Evolutionary conservation across 129 eudicot species (phyloP).

Genomic region (Pseudognaphalium luteoalbum): DNA sequence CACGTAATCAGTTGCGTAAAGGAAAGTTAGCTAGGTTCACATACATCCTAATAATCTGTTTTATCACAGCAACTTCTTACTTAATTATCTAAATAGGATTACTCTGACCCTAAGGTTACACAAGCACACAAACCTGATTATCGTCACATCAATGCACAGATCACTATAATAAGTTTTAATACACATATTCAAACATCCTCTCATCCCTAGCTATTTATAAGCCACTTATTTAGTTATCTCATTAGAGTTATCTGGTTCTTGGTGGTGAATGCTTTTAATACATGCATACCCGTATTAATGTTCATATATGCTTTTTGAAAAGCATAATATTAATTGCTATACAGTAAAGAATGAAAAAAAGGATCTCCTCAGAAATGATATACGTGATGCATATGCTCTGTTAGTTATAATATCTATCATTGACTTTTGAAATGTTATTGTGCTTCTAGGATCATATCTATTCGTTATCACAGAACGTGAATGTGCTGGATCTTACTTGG

Average conservation of each 20-base stretch:
- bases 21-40: conserved; percentile 8
- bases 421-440: conserved; percentile 15
- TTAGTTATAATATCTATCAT: conserved; percentile 12
- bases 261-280: neutral
- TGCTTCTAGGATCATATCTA: conserved; percentile 68
- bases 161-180: too few relatives aligned
- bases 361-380: neutral
- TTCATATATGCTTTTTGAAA: neutral
- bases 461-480: conserved; percentile 77
- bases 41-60: neutral
- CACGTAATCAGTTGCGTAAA: neutral
- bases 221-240: neutral
- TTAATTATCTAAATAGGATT: neutral
- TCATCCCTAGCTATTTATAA: conserved; percentile 1
- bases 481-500: conserved; percentile 82
- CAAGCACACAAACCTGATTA: neutral
- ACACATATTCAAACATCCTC: neutral
- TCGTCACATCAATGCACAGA: neutral
- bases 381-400: conserved; percentile 6
- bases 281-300: neutral
- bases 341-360: neutral
- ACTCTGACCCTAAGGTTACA: neutral
- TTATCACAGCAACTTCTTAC: neutral
- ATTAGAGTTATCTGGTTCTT: neutral
- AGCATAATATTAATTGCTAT: conserved; percentile 4